Evolutionary conservation across 225 moss, liverwort and hornwort genomes (phyloP), one percentile per base, ranked within the genome.

Genomic region (Antitrichia curtipendula): DNA sequence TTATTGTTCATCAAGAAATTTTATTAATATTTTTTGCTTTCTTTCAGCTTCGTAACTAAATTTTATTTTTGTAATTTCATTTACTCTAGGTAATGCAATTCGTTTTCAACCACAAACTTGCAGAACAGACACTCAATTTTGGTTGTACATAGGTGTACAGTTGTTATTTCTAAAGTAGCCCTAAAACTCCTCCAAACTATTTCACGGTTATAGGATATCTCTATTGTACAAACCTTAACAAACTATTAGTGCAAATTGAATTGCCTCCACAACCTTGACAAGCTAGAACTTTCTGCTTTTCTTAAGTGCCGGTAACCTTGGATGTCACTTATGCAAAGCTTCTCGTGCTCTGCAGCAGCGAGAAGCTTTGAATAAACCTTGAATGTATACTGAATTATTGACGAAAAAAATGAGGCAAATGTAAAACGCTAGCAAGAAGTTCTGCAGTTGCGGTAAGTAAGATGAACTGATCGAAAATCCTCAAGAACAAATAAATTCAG

Each of bases 121-220:
- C 31, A 47, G 29, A 73, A 73, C 18, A 31, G 7, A 29, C 11
- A 47, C 12, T 73, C 18, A 19, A 19, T 12, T 49, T 49, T 29
- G 0, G 19, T 12, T 49, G 32, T 7, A 32, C 12, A 32, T 8
- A 21, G 34, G 5, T 32, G 3, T 34, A 31, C 5, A 31, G 2
- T 36, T 21, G 22, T 4, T 52, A 22, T 50, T 73, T 75, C 13
- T 52, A 13, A 34, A 34, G 13, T 34, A 52, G 8, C 3, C 13
- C 34, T 13, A 19, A 10, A 32, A 49, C 13, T 75, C 31, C 7
- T 73, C 2, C 0, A 0, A 7, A 20, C 4, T 0, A 0, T 49
- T 32, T 50, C 19, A 18, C 1, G 29, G 8, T 52, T 8, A 5
- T 13, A 50, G 0, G 1, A 23, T 21, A 4, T 9, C 9, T 54